Evolutionary conservation across 495 filamentous ascomycete genomes (phyloP), one percentile per base, ranked within the genome.

Genomic region (Aspergillus egyptiacus): DNA sequence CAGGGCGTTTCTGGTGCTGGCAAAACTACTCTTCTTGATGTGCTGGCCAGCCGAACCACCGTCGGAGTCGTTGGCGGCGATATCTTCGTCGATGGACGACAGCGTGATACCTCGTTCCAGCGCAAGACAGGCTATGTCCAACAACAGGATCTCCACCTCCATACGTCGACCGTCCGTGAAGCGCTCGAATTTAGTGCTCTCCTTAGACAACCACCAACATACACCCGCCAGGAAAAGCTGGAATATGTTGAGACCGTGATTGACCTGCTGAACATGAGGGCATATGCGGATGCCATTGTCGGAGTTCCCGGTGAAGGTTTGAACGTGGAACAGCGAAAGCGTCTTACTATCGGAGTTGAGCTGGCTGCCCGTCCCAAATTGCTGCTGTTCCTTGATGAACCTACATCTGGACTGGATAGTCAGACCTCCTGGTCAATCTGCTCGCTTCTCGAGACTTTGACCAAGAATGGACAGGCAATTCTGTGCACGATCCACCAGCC

Each of bases 401-500:
- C 90, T 27, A 91, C 88, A n/a, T 91, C 86, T 23, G 87, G 87
- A 68, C 77, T 93, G 28, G 87, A 93, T 69, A 83, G 79, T 62
- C 89, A 95, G 57, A 95, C 87, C 7, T 89, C 91, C 19, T 96
- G 86, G 87, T 84, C 87, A 20, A 95, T 96, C 59, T 73, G 87
- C 40, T 77, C 83, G 61, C 79, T 95, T 19, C 78, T 96, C 13
- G 80, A 88, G 61, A 94, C 91, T 60, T 71, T 96, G 33, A 88
- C 90, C 47, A 83, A 87, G 66, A 84, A 81, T 58, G 90, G 90
- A 11, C 89, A 95, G 58, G 90, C 90, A 37, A 86, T 96, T 66
- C 83, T 96, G 6, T 94, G 87, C 67, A 96, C 90, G 5, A 96
- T 98, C 52, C 93, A 98, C 69, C 93, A 98, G 62, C 90, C 90